These are phyloP conservation scores for Colletotrichum filicis DNA, from an alignment of 2,329 filamentous ascomycete species.

Conservation along the genomic window DNA sequence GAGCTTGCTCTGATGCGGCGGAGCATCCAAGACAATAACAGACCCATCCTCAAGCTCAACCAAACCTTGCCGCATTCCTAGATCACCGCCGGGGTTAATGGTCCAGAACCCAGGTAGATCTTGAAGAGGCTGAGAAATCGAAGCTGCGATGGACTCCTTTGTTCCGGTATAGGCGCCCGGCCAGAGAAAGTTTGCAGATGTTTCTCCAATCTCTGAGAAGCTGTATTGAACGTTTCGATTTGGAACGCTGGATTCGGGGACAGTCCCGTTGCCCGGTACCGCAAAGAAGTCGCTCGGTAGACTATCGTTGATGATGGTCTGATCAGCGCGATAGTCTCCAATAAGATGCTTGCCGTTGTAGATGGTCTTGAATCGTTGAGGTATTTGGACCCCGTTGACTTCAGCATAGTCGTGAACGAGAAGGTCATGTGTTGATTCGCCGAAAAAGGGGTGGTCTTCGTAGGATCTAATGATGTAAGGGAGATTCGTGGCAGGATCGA, in stretches of 20 bases:
- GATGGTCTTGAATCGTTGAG: conserved; percentile 15
- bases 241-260: background rate
- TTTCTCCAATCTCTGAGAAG: conserved; percentile 30
- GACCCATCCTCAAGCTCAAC: conserved; percentile 21
- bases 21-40: conserved; percentile 19
- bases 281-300: background rate
- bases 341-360: conserved; percentile 18
- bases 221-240: background rate
- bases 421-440: conserved; percentile 27
- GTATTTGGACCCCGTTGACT: conserved; percentile 22
- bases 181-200: conserved; percentile 29
- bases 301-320: background rate
- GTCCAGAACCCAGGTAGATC: too few relatives aligned
- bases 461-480: conserved; percentile 27
- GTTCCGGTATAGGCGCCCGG: conserved; percentile 29
- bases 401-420: conserved; percentile 29
- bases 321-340: conserved; percentile 14
- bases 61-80: background rate
- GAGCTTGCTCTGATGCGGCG: conserved; percentile 36
- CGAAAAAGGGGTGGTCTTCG: conserved; percentile 32
- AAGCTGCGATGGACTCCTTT: background rate
- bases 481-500: conserved; percentile 1
- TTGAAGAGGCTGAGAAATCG: too few relatives aligned
- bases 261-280: conserved; percentile 13
- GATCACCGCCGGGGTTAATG: too few relatives aligned